Conservation (phyloP, 169 alveolate species). For the Plasmodium fragile region DNA sequence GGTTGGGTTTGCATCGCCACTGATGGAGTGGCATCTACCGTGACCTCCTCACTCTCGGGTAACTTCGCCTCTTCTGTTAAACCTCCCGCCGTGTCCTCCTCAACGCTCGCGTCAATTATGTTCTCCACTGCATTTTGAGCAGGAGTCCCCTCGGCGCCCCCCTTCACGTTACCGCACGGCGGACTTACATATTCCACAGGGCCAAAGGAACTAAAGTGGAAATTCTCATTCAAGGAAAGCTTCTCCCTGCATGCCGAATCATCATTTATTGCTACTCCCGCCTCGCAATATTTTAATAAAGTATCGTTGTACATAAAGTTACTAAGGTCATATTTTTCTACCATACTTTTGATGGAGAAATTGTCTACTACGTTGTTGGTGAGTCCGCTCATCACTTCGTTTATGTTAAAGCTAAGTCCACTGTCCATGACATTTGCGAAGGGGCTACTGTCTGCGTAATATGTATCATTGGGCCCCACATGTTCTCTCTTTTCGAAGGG, state of each 20-base stretch:
- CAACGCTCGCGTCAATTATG: background rate
- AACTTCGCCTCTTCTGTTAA: background rate
- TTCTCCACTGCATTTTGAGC: background rate
- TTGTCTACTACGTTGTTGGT: constrained; percentile 26
- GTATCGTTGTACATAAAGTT: constrained; percentile 47
- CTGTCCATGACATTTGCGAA: background rate
- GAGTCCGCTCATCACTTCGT: constrained; percentile 17
- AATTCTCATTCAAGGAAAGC: constrained; percentile 16
- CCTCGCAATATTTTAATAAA: constrained; percentile 59
- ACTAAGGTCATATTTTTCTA: constrained; percentile 67
- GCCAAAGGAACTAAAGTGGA: constrained; percentile 18
- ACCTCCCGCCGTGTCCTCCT: background rate
- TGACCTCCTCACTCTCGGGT: background rate
- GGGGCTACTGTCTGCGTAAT: background rate
- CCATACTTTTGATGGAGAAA: constrained; percentile 11
- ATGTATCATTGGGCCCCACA: background rate
- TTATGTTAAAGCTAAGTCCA: background rate
- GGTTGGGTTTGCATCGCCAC: background rate
- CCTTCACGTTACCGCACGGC: background rate
- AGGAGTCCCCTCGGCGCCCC: background rate
- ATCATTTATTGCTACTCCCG: constrained; percentile 44
- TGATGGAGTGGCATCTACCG: background rate
- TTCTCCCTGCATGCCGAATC: constrained; percentile 21
- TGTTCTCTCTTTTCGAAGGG: constrained; percentile 35
- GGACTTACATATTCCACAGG: constrained; percentile 51